Evolutionary conservation across 352 stramenopile species (phyloP).

Genomic region (Phytophthora lateralis): DNA sequence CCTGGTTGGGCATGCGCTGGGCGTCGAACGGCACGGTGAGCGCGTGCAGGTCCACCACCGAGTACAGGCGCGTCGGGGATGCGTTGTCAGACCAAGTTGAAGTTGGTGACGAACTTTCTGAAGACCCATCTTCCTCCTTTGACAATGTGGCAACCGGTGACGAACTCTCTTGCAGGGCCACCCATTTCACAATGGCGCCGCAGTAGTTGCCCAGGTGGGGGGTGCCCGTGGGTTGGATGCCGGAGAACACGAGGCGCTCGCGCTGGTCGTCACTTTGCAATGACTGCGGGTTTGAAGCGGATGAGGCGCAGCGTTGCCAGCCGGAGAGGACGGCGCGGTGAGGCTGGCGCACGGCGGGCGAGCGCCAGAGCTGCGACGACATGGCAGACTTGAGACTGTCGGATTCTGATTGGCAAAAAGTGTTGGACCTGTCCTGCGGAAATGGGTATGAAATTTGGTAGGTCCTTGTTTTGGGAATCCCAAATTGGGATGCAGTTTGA

Average conservation of each 20-base stretch:
- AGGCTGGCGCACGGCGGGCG: neutral
- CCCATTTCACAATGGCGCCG: slow-evolving; percentile 97
- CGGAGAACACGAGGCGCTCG: slow-evolving; percentile 90
- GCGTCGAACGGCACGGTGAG: slow-evolving; percentile 97
- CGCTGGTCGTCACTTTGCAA: slow-evolving; percentile 19
- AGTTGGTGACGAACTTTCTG: slow-evolving; percentile 27
- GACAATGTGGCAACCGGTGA: slow-evolving; percentile 13
- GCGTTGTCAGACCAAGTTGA: slow-evolving; percentile 16
- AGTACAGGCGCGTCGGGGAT: slow-evolving; percentile 46
- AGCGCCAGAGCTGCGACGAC: slow-evolving; percentile 20
- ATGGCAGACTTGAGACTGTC: slow-evolving; percentile 4
- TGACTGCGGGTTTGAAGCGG: neutral
- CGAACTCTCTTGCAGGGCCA: slow-evolving; percentile 90
- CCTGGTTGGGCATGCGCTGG: slow-evolving; percentile 85
- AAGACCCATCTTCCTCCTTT: slow-evolving; percentile 14
- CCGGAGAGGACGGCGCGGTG: neutral
- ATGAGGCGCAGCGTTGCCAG: slow-evolving; percentile 7
- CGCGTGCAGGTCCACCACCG: slow-evolving; percentile 97
- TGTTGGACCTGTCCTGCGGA: neutral
- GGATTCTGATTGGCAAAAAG: slow-evolving; percentile 7
- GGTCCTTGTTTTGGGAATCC: neutral
- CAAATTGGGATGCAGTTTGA: too few relatives aligned
- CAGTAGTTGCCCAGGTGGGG: slow-evolving; percentile 99
- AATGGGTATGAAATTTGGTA: neutral
- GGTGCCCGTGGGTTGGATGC: slow-evolving; percentile 98